Evolutionary conservation across 495 filamentous ascomycete genomes (phyloP).

Genomic region (Aspergillus sclerotioniger): DNA sequence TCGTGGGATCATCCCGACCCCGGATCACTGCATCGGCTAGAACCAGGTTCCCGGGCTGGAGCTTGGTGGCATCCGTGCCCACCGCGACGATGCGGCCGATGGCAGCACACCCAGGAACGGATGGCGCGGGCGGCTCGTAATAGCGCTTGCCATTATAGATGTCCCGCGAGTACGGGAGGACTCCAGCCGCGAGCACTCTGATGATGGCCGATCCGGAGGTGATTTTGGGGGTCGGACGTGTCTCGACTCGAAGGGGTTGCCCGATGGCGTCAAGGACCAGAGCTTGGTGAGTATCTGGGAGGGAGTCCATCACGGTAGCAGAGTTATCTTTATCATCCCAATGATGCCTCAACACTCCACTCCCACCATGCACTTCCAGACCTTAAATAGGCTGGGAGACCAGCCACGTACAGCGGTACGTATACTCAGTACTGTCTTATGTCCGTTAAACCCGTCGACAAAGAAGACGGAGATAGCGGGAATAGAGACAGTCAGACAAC

Average conservation of each 20-base stretch:
- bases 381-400: no score
- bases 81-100: background rate
- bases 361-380: no score
- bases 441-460: no score
- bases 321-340: no score
- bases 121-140: background rate
- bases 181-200: background rate
- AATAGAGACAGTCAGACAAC: no score
- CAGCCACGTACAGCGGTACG: no score
- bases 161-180: background rate
- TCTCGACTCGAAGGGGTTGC: background rate
- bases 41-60: background rate
- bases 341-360: no score
- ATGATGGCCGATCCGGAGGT: background rate
- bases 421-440: no score
- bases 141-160: background rate
- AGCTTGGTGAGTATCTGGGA: constrained; percentile 1
- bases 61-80: background rate
- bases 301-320: background rate
- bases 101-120: background rate
- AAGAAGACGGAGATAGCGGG: no score
- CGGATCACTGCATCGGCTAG: background rate
- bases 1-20: background rate
- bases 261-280: background rate
- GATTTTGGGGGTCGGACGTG: background rate